Evolutionary conservation across 1,139 yeast species (phyloP).

Genomic region (Geotrichum phurueaensis): DNA sequence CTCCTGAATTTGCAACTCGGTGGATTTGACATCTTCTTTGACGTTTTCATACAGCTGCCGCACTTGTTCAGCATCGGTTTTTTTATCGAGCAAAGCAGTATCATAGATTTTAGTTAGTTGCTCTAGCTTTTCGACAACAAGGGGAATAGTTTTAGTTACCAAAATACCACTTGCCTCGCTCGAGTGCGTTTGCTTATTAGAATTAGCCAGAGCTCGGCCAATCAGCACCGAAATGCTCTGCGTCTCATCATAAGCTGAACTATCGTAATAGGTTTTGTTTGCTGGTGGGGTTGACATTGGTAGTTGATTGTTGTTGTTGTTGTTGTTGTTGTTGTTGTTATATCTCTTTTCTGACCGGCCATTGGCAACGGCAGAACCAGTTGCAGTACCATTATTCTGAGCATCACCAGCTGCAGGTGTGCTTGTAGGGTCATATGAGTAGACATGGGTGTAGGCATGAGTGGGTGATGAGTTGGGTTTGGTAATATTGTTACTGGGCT

Average conservation of each 20-base stretch:
- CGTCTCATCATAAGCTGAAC: background rate
- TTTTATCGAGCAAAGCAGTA: constrained; percentile 46
- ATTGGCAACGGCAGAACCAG: background rate
- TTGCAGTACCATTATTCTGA: background rate
- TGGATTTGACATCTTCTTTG: constrained; percentile 38
- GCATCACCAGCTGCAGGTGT: constrained; percentile 10
- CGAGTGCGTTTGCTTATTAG: background rate
- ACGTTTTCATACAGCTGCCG: constrained; percentile 39
- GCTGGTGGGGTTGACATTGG: constrained; percentile 16
- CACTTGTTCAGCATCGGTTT: constrained; percentile 44
- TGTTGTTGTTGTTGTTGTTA: background rate
- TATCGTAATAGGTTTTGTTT: constrained; percentile 1
- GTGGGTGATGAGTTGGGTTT: constrained; percentile 29
- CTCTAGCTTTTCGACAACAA: constrained; percentile 44
- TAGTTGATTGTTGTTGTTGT: background rate
- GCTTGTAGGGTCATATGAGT: constrained; percentile 13
- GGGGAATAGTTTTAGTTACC: constrained; percentile 34
- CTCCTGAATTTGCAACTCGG: constrained; percentile 32
- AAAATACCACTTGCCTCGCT: constrained; percentile 11
- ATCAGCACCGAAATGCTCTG: constrained; percentile 24
- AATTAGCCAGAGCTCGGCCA: constrained; percentile 1
- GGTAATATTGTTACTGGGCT: constrained; percentile 7
- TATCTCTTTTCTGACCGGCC: constrained; percentile 3
- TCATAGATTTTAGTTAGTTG: constrained; percentile 54
- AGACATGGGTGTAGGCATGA: constrained; percentile 14